Evolutionary conservation across 2,329 filamentous ascomycete species (phyloP).

Genomic region (Cytospora mali): DNA sequence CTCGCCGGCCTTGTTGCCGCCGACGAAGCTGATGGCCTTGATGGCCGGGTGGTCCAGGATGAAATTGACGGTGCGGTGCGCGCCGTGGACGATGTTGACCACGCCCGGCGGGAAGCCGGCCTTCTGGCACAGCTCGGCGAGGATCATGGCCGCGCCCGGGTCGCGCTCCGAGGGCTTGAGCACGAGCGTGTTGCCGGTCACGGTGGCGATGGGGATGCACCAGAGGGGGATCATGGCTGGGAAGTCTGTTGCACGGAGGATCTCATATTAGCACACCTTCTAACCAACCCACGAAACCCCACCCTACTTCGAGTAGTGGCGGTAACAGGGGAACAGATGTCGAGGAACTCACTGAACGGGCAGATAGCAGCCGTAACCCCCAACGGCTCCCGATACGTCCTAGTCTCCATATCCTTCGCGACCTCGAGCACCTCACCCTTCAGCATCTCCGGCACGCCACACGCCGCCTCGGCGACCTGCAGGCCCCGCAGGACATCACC

Average conservation of each 20-base stretch:
- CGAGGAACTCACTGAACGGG: conserved; percentile 70
- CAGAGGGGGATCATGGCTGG: conserved; percentile 93
- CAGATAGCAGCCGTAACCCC: conserved; percentile 83
- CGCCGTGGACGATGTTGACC: conserved; percentile 80
- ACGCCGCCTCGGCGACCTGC: conserved; percentile 83
- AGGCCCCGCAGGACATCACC: conserved; percentile 81
- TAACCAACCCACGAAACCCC: no score
- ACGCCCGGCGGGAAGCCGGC: conserved; percentile 82
- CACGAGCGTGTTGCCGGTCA: conserved; percentile 82
- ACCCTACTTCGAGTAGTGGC: no score
- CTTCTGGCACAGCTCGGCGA: conserved; percentile 77
- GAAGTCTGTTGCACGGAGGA: conserved; percentile 61
- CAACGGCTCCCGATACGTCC: conserved; percentile 79
- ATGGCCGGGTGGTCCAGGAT: conserved; percentile 83
- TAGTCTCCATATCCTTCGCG: conserved; percentile 86
- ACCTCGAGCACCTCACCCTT: conserved; percentile 85
- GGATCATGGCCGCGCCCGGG: conserved; percentile 82
- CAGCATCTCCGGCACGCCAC: conserved; percentile 77
- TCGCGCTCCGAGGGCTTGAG: conserved; percentile 87
- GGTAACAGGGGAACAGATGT: no score
- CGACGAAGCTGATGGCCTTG: conserved; percentile 86
- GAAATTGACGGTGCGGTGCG: conserved; percentile 81
- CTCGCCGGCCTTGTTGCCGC: conserved; percentile 84
- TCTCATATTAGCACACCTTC: not conserved
- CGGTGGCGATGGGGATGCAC: conserved; percentile 82